phyloP scores from a whole-genome alignment of 441 rosid genomes.

The Biscutella auriculata region DNA sequence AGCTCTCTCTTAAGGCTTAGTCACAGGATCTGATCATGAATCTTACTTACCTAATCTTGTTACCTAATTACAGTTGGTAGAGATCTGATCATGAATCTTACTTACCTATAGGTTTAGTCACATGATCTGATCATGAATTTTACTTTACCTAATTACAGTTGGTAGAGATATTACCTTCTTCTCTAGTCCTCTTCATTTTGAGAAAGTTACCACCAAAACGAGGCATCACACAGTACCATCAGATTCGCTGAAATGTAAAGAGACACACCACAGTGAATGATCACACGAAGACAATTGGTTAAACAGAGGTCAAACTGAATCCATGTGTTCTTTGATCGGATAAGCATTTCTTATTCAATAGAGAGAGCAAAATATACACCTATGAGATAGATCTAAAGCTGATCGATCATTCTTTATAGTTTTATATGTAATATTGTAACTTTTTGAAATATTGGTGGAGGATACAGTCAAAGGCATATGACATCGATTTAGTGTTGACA shows the following conservation, averaged over 20 bases:
- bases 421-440: no score
- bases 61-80: no score
- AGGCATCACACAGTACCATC: slow-evolving; percentile 68
- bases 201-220: slow-evolving; percentile 87
- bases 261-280: not conserved
- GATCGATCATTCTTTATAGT: no score
- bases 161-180: slow-evolving; percentile 80
- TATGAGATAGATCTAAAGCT: slow-evolving; percentile 1
- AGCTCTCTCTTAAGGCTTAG: slow-evolving; percentile 20
- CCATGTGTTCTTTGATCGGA: slow-evolving; percentile 1
- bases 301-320: no score
- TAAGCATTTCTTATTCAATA: slow-evolving; percentile 1
- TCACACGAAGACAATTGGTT: not conserved
- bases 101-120: no score
- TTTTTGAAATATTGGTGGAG: no score
- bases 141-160: slow-evolving; percentile 54
- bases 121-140: no score
- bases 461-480: no score
- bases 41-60: not conserved
- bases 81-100: no score
- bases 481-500: no score
- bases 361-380: not conserved
- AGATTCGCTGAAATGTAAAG: slow-evolving; percentile 37
- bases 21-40: not conserved
- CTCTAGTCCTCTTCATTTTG: slow-evolving; percentile 71